Conservation (phyloP, 108 stramenopile genomes). For the Pseudonitzschia delicatissima region DNA sequence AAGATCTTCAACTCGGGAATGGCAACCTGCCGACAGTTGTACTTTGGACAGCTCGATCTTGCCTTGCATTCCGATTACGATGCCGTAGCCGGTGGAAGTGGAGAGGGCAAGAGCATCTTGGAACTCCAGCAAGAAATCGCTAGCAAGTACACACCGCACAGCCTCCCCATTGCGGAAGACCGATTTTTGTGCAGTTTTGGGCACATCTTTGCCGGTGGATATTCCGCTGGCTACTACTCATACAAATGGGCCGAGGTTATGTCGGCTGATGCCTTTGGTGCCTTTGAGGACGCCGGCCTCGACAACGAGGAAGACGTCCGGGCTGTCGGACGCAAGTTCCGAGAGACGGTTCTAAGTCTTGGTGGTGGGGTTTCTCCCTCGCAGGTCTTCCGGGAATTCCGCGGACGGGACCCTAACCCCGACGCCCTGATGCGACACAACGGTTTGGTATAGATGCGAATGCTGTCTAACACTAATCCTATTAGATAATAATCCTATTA, state of each 20-base stretch:
- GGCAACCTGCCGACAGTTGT: conserved; percentile 92
- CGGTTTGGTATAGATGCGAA: conserved; percentile 85
- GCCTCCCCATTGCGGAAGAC: conserved; percentile 88
- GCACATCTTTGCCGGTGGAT: conserved; percentile 98
- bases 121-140: conserved; percentile 91
- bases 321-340: conserved; percentile 83
- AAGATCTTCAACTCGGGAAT: conserved; percentile 93
- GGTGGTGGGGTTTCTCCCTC: conserved; percentile 89
- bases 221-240: conserved; percentile 93
- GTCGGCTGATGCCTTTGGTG: conserved; percentile 96
- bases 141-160: conserved; percentile 81
- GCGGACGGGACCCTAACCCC: conserved; percentile 92
- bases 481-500: too few relatives aligned
- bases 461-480: too few relatives aligned
- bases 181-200: conserved; percentile 95
- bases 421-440: conserved; percentile 95
- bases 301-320: conserved; percentile 92
- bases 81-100: conserved; percentile 47
- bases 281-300: conserved; percentile 97
- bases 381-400: conserved; percentile 94
- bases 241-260: conserved; percentile 99
- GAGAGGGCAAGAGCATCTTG: conserved; percentile 73
- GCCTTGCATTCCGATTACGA: conserved; percentile 90
- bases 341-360: conserved; percentile 88
- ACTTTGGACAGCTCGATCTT: conserved; percentile 96